These are phyloP conservation scores for Nepenthes alata DNA, from an alignment of 179 eudicot genomes.

Conservation along the genomic window DNA sequence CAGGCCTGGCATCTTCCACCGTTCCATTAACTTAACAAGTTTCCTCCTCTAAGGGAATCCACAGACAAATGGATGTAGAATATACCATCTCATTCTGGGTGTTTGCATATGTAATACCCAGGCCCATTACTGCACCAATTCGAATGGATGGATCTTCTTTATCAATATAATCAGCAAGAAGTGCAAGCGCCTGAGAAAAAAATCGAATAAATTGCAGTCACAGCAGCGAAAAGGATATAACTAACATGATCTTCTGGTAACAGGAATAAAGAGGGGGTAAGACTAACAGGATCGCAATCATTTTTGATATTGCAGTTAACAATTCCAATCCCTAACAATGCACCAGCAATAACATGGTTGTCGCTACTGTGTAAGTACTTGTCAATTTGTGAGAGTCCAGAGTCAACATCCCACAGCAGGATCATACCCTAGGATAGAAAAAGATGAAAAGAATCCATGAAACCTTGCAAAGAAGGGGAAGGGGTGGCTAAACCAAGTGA, in stretches of 20 bases:
- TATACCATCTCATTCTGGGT: constrained; percentile 50
- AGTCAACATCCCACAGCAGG: constrained; percentile 91
- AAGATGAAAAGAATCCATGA: constrained; percentile 5
- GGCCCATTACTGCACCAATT: constrained; percentile 96
- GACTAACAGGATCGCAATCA: constrained; percentile 86
- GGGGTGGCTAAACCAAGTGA: not conserved
- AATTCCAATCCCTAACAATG: constrained; percentile 86
- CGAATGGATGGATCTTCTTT: constrained; percentile 81
- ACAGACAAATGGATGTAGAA: not conserved
- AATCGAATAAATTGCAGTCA: not conserved
- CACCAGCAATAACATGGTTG: constrained; percentile 80
- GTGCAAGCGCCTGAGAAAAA: constrained; percentile 68
- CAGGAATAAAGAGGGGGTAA: not conserved
- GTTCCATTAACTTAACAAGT: not conserved
- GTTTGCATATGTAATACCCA: constrained; percentile 93
- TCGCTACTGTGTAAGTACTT: constrained; percentile 86
- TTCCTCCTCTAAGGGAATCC: not conserved
- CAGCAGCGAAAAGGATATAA: not conserved
- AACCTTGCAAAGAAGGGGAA: not conserved
- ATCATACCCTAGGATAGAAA: constrained; percentile 67
- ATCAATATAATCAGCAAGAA: constrained; percentile 68
- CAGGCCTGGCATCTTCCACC: no score
- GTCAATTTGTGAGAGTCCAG: constrained; percentile 93
- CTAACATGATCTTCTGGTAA: not conserved
- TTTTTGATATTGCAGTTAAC: constrained; percentile 73